A percentile compares a stretch with the other conserved stretches of the same genome.
Evolutionary conservation across 192 early-diverging fungal species (phyloP).

Genomic region (Podila verticillata): DNA sequence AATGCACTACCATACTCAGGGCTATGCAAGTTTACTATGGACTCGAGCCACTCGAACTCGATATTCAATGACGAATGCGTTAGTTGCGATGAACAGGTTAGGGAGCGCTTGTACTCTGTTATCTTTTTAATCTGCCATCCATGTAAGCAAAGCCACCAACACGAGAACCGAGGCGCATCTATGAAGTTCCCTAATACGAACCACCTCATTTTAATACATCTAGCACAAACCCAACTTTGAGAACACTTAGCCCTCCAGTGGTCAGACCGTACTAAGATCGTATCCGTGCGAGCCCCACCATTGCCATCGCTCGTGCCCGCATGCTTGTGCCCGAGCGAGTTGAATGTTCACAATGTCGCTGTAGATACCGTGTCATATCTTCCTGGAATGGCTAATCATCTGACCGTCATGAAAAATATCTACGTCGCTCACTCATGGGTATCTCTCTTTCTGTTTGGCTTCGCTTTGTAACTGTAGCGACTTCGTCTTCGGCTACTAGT

Average conservation of each 20-base stretch:
- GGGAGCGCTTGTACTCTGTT: too few species aligned
- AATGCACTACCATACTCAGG: too few species aligned
- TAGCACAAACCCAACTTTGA: conserved; percentile 87
- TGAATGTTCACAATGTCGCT: conserved; percentile 92
- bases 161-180: too few species aligned
- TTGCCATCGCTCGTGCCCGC: conserved; percentile 93
- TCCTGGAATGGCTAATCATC: conserved; percentile 89
- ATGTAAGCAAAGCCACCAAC: too few species aligned
- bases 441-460: conserved; percentile 32
- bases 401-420: conserved; percentile 85
- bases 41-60: too few species aligned
- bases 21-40: too few species aligned
- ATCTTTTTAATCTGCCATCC: too few species aligned
- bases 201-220: too few species aligned
- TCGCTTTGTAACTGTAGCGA: background rate
- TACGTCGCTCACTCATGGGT: conserved; percentile 87
- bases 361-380: conserved; percentile 95
- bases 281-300: conserved; percentile 93
- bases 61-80: too few species aligned
- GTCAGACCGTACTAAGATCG: conserved; percentile 88
- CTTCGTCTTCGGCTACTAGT: conserved; percentile 23
- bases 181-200: too few species aligned
- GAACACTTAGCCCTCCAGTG: conserved; percentile 91
- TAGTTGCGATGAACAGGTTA: too few species aligned
- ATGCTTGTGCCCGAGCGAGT: conserved; percentile 93